Percentiles rank a stretch among this genome's conserved stretches.
These are phyloP conservation scores for Schizochytrium sp. DNA, from an alignment of 108 stramenopile genomes.

Conservation along the genomic window DNA sequence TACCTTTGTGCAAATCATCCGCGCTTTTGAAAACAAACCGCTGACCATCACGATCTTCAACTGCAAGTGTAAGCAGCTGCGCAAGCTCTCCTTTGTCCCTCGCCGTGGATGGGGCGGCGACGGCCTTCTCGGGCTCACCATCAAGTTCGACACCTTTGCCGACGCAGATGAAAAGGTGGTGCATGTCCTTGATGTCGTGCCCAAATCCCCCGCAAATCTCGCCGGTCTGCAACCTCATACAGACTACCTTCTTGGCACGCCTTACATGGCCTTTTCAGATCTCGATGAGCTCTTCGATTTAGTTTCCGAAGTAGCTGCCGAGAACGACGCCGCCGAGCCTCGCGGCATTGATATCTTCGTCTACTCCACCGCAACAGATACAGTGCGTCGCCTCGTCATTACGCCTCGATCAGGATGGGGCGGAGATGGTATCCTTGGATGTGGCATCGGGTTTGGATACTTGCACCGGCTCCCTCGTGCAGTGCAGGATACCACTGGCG, in stretches of 20 bases:
- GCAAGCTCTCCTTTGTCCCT: slow-evolving; percentile 67
- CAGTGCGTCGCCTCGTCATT: not conserved
- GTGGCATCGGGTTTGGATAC: slow-evolving; percentile 7
- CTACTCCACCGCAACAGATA: not conserved
- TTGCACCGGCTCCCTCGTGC: not conserved
- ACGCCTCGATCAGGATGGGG: slow-evolving; percentile 1
- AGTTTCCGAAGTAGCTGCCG: not conserved
- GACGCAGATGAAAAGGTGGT: slow-evolving; percentile 73
- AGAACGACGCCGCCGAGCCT: not conserved
- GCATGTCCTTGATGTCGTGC: slow-evolving; percentile 59
- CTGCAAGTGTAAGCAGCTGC: slow-evolving; percentile 65
- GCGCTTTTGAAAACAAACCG: not conserved
- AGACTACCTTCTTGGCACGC: slow-evolving; percentile 45
- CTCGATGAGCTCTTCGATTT: slow-evolving; percentile 14
- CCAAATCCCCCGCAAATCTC: slow-evolving; percentile 32
- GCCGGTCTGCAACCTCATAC: slow-evolving; percentile 37
- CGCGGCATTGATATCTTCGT: not conserved
- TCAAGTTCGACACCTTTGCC: slow-evolving; percentile 79
- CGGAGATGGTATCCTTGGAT: not conserved
- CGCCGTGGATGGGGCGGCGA: slow-evolving; percentile 76
- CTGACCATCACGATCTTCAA: slow-evolving; percentile 61
- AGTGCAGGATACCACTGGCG: not conserved
- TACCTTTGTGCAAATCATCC: slow-evolving; percentile 18
- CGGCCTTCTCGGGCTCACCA: slow-evolving; percentile 87
- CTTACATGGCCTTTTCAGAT: not conserved